Evolutionary conservation across 2,329 filamentous ascomycete species (phyloP), one percentile per base, ranked within the genome.

Genomic region (Fonsecaea pugnacius): DNA sequence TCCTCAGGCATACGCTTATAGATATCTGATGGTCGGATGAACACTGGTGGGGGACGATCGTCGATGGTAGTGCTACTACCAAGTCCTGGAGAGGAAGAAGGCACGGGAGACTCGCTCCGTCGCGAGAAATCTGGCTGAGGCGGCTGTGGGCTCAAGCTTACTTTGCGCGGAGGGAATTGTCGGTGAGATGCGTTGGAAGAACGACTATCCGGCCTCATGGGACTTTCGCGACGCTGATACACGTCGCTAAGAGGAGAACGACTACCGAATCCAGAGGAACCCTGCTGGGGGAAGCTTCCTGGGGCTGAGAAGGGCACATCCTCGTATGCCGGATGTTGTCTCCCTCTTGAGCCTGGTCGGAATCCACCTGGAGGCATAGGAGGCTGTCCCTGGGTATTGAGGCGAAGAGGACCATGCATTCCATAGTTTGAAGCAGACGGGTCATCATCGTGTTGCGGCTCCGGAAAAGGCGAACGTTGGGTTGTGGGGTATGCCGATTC

Each of bases 21-120:
- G 48, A 93, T 89, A 69, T 96, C 91, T 12, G 89, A 85, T 1
- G 91, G 90, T 40, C 90, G 83, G 62, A 92, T 82, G 69, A 94
- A 88, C 0, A 60, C 60, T 32, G 68, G 66, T 43, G 65, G 63
- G 10, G 66, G 66, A 30, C 55, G 60, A 53, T 67, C 61, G 9
- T 64, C 63, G 36, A 43, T 48, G 27, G 24, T 16, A 27, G 30
- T 38, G 62, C n/a, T 56, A 33, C 24, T 21, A 1, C 51, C 35
- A n/a, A 54, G 16, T 10, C 51, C 54, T 18, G 58, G n/a, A 16
- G 43, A 14, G 24, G 55, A 51, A 21, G 63, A 27, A 40, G 50
- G 46, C 18, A 50, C 50, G 10, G 50, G 52, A 12, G 65, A 38
- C 10, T 63, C 53, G 18, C 16, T 36, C 30, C n/a, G 35, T 55